Percentiles rank a stretch among this genome's conserved stretches.
Conservation (phyloP, 805 yeast genomes). For the Candida oleophila region DNA sequence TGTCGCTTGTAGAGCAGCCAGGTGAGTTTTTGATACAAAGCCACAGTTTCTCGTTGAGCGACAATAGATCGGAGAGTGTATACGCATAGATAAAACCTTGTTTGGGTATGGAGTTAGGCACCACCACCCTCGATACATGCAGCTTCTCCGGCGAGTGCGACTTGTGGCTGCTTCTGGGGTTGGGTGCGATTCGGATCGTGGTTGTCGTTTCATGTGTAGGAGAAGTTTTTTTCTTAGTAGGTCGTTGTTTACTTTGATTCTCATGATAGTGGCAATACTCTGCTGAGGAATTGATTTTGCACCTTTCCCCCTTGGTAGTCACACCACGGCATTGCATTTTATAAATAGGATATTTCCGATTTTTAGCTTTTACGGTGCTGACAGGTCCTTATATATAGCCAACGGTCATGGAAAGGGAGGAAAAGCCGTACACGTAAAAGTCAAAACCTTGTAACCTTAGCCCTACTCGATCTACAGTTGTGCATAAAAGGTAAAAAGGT, state of each 20-base stretch:
- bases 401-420: no score
- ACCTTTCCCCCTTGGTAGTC: conserved; percentile 39
- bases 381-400: no score
- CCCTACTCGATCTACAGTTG: no score
- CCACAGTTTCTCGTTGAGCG: conserved; percentile 30
- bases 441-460: no score
- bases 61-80: conserved; percentile 42
- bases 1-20: conserved; percentile 13
- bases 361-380: no score
- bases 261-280: conserved; percentile 37
- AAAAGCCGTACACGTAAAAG: no score
- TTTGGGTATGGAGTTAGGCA: conserved; percentile 1
- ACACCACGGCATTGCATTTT: conserved; percentile 42
- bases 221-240: background rate
- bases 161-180: background rate
- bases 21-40: conserved; percentile 36
- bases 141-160: background rate
- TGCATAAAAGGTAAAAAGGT: no score
- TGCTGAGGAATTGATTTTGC: conserved; percentile 22
- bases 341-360: no score
- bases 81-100: conserved; percentile 51
- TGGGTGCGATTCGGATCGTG: background rate
- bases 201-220: background rate
- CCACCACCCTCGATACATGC: background rate
- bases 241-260: conserved; percentile 8